Evolutionary conservation across 495 filamentous ascomycete genomes (phyloP), one percentile per base, ranked within the genome.

Genomic region (Aspergillus avenaceus): DNA sequence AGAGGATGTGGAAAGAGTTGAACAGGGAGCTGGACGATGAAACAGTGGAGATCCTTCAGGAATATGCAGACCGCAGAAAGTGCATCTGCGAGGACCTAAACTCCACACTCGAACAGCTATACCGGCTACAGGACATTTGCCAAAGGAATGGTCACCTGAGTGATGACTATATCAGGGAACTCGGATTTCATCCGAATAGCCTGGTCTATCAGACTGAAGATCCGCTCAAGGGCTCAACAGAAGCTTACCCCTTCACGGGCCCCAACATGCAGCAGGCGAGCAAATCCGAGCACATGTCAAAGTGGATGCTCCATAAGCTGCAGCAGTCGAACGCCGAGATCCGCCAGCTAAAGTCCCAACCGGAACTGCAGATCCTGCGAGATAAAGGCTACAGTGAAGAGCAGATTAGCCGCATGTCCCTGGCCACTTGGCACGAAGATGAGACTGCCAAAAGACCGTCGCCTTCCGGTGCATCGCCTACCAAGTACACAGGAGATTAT

Each of bases 271-370:
- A 44, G 16, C 6, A 19, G 4, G 16, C 21, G 5, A 38, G 34
- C 16, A 13, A 24, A 14, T 4, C 14, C 38, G 6, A 43, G 6
- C 65, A 64, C 29, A 50, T 70, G 34, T 63, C 64, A 31, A 55
- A 54, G 36, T 69, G 69, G 65, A 57, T 68, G 21, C 59, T 70
- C 0, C 60, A 68, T 32, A 60, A 58, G 16, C 47, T 72, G 9
- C 53, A 60, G 12, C 59, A 58, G 21, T 72, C 66, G 1, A 52
- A 59, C 0, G 14, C 65, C 28, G 58, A 68, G n/a, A 60, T 63
- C 5, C 26, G 53, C 48, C 56, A 52, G 8, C 54, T 65, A 4
- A 62, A 67, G 21, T 58, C 58, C 14, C 42, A 45, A 16, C 56
- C 56, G 6, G 56, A 53, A 11, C 51, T 66, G 11, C 32, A 58